These are phyloP conservation scores for Sarocladium kiliense DNA, from an alignment of 2,329 filamentous ascomycete species.

Conservation along the genomic window DNA sequence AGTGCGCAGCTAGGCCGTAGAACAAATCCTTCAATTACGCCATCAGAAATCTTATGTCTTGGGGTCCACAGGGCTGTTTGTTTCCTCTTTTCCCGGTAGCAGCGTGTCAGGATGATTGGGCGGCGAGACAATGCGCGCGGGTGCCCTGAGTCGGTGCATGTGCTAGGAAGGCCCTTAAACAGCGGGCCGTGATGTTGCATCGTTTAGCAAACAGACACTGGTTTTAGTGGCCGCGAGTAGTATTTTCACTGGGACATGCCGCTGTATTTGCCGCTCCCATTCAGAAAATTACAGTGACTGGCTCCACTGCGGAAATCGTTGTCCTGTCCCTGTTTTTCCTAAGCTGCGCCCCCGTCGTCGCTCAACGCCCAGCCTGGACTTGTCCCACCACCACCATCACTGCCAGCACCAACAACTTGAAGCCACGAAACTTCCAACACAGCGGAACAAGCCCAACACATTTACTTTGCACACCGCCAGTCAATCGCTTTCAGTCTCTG, in stretches of 20 bases:
- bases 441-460: not conserved
- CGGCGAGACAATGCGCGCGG: not conserved
- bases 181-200: not conserved
- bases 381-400: not conserved
- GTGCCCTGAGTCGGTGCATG: not conserved
- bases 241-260: too few relatives aligned
- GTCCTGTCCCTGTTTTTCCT: not conserved
- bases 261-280: not conserved
- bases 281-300: not conserved
- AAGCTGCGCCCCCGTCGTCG: not conserved
- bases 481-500: not conserved
- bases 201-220: not conserved
- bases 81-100: not conserved
- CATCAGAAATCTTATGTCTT: not conserved
- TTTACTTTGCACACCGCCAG: not conserved
- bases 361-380: not conserved
- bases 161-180: constrained; percentile 4
- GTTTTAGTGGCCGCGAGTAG: not conserved
- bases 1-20: not conserved
- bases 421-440: not conserved
- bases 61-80: not conserved
- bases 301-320: constrained; percentile 7
- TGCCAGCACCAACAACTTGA: constrained; percentile 3
- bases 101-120: not conserved
- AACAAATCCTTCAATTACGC: not conserved